These are phyloP conservation scores for Serendipita vermifera DNA, from an alignment of 768 basidiomycete species.

Conservation along the genomic window DNA sequence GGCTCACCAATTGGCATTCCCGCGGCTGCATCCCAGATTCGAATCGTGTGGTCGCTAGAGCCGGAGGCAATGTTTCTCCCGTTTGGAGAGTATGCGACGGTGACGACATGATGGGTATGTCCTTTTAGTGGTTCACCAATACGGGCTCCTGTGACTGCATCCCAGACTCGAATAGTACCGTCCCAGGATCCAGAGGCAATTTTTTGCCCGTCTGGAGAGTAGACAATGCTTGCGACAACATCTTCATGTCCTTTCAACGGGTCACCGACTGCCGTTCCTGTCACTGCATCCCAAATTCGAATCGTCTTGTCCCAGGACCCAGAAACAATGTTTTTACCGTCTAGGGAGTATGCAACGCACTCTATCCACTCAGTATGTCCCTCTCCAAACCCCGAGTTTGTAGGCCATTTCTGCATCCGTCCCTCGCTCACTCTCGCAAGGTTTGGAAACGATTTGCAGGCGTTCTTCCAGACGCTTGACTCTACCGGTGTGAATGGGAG, in stretches of 20 bases:
- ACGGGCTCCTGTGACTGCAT: conserved; percentile 18
- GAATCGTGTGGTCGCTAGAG: no score
- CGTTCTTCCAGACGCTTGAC: no score
- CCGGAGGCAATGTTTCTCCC: no score
- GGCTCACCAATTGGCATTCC: conserved; percentile 19
- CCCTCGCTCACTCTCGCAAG: no score
- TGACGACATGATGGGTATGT: no score
- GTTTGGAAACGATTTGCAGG: no score
- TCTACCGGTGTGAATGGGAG: no score
- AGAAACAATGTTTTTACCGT: conserved; percentile 16
- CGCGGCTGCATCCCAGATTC: conserved; percentile 15
- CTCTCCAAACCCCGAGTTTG: no score
- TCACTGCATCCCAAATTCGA: conserved; percentile 16
- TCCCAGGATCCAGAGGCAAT: conserved; percentile 16
- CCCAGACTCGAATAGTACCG: conserved; percentile 12
- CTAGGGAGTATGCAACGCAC: conserved; percentile 24
- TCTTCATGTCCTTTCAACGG: conserved; percentile 22
- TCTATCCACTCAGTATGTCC: conserved; percentile 21
- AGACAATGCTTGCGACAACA: conserved; percentile 22
- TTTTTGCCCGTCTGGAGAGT: conserved; percentile 23
- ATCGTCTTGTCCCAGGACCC: conserved; percentile 23
- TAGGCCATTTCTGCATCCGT: no score
- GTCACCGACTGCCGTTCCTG: conserved; percentile 16
- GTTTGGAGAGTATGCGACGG: no score
- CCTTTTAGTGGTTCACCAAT: conserved; percentile 17